phyloP scores from a whole-genome alignment of 441 rosid genomes.

The Hura crepitans region DNA sequence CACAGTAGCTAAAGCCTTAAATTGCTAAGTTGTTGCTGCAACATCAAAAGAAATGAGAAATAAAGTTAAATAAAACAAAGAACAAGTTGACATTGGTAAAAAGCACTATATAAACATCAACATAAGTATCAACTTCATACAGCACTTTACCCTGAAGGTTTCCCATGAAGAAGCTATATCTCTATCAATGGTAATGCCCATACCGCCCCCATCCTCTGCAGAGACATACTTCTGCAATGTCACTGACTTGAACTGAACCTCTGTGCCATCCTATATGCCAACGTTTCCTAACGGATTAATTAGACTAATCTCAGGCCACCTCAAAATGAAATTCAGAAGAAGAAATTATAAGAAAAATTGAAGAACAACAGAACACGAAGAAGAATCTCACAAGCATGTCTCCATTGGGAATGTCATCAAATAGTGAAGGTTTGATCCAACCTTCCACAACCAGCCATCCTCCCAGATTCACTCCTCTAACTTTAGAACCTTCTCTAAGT shows the following conservation, averaged over 20 bases:
- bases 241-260: slow-evolving; percentile 57
- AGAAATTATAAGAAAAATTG: neutral
- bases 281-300: slow-evolving; percentile 10
- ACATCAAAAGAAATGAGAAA: neutral
- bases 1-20: too few species aligned
- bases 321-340: neutral
- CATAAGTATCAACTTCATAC: slow-evolving; percentile 5
- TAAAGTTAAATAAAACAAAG: neutral
- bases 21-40: neutral
- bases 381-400: slow-evolving; percentile 63
- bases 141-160: slow-evolving; percentile 52
- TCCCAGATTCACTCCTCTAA: slow-evolving; percentile 71
- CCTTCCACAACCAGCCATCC: slow-evolving; percentile 86
- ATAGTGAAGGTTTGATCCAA: slow-evolving; percentile 79
- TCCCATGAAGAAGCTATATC: slow-evolving; percentile 69
- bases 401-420: slow-evolving; percentile 61
- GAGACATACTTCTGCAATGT: slow-evolving; percentile 51
- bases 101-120: neutral
- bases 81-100: neutral
- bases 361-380: neutral
- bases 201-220: slow-evolving; percentile 69
- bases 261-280: slow-evolving; percentile 61
- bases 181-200: slow-evolving; percentile 45
- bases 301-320: slow-evolving; percentile 15
- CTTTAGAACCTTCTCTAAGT: slow-evolving; percentile 49